Base-by-base conservation (phyloP, 768 basidiomycete species). In the Xerocomellus amylosporus region DNA sequence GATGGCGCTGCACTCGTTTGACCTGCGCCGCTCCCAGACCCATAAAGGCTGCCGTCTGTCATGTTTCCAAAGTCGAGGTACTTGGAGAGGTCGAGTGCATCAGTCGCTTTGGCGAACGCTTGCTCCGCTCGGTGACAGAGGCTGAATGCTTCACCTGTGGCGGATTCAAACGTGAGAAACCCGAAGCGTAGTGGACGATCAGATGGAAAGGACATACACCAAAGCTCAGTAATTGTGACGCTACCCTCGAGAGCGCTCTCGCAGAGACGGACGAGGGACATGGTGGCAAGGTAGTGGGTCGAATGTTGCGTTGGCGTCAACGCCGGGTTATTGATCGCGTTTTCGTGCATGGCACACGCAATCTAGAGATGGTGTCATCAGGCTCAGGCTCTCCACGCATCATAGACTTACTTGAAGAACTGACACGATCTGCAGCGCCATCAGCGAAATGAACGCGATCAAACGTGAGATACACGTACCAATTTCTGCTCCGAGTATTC, bases 331-430 rank as follows among this genome's bases (percentile, higher is more conserved):
- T 53, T 65, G 48, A 65, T 13, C 13, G 60, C 63, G n/a, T 48
- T 65, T 55, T 68, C 57, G 8, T 65, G 65, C 65, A 66, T 53
- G 5, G 63, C 63, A 36, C 52, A 55, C 3, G 65, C 64, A 36
- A 65, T 24, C 64, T 66, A 47, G 34, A 41, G 6, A 20, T 19
- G 38, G 19, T 15, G 12, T 49, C 13, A 39, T 59, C 20, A 61
- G 45, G 36, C 8, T 42, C 14, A 10, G 10, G 17, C 34, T 28
- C 37, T 30, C 39, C 8, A 19, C 17, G 20, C 19, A 17, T 14
- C 9, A 45, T 7, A 4, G 28, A 38, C 58, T 20, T 51, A 64
- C 66, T 49, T 69, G 61, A 28, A 69, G 53, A 9, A 43, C 48
- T 14, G 64, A 43, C 13, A 67, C 8, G 12, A 64, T 14, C 65